phyloP scores from a whole-genome alignment of 164 flowering plant genomes.

The Vitis labrusca region DNA sequence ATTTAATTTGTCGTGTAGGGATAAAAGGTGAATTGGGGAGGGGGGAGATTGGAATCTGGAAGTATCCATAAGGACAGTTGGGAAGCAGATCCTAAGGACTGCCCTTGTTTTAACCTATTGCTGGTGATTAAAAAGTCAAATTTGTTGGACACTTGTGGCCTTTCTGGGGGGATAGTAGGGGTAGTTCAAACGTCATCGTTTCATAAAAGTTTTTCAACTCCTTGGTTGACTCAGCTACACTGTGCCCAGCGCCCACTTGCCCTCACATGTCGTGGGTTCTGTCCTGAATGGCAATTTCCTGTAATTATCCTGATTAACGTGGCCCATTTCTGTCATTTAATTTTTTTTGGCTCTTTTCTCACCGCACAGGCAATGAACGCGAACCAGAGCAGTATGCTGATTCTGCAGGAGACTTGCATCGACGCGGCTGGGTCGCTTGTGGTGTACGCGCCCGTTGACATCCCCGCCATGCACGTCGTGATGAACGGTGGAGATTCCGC shows the following conservation, averaged over 20 bases:
- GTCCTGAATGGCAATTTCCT: constrained; percentile 4
- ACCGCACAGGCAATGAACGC: constrained; percentile 72
- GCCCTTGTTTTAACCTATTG: constrained; percentile 5
- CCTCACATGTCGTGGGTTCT: too few species aligned
- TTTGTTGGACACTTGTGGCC: constrained; percentile 21
- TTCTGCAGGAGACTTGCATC: constrained; percentile 89
- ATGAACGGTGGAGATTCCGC: constrained; percentile 99
- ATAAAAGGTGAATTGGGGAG: constrained; percentile 10
- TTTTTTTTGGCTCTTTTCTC: constrained; percentile 4
- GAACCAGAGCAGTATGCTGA: constrained; percentile 90
- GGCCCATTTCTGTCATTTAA: background rate
- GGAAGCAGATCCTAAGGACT: constrained; percentile 6
- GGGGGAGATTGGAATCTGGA: constrained; percentile 34
- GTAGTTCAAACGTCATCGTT: constrained; percentile 3
- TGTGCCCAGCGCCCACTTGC: too few species aligned
- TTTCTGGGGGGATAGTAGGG: constrained; percentile 9
- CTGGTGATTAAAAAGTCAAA: constrained; percentile 29
- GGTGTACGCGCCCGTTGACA: constrained; percentile 97
- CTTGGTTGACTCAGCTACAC: too few species aligned
- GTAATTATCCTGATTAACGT: background rate
- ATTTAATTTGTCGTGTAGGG: background rate
- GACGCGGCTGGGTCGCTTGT: constrained; percentile 89
- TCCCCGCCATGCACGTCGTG: constrained; percentile 93
- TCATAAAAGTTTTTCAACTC: background rate
- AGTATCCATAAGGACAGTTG: constrained; percentile 34